phyloP scores from a whole-genome alignment of 768 basidiomycete genomes.

The Boletus fagicola region DNA sequence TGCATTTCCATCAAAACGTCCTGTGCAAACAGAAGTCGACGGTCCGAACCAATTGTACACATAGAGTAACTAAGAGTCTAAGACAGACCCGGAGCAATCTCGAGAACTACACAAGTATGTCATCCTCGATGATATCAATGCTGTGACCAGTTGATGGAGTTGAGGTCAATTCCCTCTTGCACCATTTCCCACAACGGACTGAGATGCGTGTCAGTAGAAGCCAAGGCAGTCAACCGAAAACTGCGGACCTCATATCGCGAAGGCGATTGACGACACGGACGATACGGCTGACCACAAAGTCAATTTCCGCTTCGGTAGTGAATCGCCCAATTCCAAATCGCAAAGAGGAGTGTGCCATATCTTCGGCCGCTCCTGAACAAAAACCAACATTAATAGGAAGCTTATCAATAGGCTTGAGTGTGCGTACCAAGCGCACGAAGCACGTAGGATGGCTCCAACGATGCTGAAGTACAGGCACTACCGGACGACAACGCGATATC shows the following conservation, averaged over 20 bases:
- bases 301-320: slow-evolving; percentile 95
- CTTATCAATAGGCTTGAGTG: slow-evolving; percentile 10
- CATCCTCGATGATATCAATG: slow-evolving; percentile 33
- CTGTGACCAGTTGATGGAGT: slow-evolving; percentile 90
- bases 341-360: slow-evolving; percentile 98
- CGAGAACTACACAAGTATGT: background rate
- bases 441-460: slow-evolving; percentile 97
- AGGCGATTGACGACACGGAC: slow-evolving; percentile 82
- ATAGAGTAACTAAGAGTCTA: slow-evolving; percentile 6
- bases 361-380: slow-evolving; percentile 81
- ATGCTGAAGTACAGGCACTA: slow-evolving; percentile 97
- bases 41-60: slow-evolving; percentile 13
- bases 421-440: slow-evolving; percentile 82
- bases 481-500: slow-evolving; percentile 97
- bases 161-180: slow-evolving; percentile 96
- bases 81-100: slow-evolving; percentile 11
- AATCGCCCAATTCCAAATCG: slow-evolving; percentile 98
- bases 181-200: slow-evolving; percentile 99
- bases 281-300: slow-evolving; percentile 88
- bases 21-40: background rate
- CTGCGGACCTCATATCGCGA: slow-evolving; percentile 84
- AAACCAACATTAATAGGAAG: background rate
- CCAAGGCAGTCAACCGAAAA: slow-evolving; percentile 1
- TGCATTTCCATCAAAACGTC: background rate
- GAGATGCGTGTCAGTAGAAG: slow-evolving; percentile 8